Conservation (phyloP, 495 filamentous ascomycete genomes). For the Daldinia bambusicola region DNA sequence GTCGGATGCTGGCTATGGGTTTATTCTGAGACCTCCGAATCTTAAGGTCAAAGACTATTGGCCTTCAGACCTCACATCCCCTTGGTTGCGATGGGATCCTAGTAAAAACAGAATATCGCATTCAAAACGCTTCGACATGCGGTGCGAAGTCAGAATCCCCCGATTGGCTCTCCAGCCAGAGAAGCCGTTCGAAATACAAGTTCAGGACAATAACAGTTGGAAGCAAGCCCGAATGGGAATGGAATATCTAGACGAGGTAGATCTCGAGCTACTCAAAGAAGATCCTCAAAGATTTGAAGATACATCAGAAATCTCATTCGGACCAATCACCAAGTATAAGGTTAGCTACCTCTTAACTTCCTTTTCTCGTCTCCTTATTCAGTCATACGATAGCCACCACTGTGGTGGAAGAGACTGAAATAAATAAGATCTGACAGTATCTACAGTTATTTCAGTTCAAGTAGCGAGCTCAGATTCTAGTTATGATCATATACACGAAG, state of each 20-base stretch:
- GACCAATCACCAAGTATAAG: slow-evolving; percentile 11
- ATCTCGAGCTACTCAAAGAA: slow-evolving; percentile 13
- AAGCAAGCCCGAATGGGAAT: slow-evolving; percentile 31
- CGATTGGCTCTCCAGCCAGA: slow-evolving; percentile 15
- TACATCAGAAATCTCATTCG: slow-evolving; percentile 32
- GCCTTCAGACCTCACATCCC: not conserved
- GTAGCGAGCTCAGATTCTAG: slow-evolving; percentile 48
- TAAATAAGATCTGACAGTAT: not conserved
- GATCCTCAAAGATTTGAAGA: slow-evolving; percentile 11
- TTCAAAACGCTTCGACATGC: slow-evolving; percentile 15
- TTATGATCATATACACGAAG: not conserved
- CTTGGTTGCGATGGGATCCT: slow-evolving; percentile 34
- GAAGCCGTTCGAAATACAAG: slow-evolving; percentile 31
- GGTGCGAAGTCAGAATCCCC: slow-evolving; percentile 31
- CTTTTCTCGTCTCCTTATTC: not conserved
- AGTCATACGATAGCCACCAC: not conserved
- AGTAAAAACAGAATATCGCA: slow-evolving; percentile 12
- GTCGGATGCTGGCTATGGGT: slow-evolving; percentile 19
- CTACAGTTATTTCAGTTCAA: slow-evolving; percentile 47
- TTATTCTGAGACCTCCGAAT: not conserved
- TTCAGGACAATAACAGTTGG: not conserved
- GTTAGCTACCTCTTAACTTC: slow-evolving; percentile 2
- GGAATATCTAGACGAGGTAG: slow-evolving; percentile 22
- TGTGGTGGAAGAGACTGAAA: too few relatives aligned
- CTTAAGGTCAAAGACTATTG: not conserved